phyloP scores from a whole-genome alignment of 495 filamentous ascomycete species.

The Barbatosphaeria neglecta region DNA sequence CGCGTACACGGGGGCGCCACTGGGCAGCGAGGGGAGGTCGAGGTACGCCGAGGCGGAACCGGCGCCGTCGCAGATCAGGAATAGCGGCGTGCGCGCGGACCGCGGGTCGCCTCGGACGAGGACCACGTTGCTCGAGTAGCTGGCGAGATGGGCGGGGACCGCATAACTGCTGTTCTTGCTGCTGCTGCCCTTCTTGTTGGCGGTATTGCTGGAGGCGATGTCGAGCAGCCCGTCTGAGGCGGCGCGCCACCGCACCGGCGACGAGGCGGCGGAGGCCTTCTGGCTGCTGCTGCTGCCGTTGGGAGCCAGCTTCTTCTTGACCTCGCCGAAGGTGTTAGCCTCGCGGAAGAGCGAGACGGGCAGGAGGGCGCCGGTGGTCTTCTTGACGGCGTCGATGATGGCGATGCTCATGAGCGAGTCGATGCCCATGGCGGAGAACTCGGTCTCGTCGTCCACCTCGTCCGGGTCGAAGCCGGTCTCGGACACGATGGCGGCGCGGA shows the following conservation, averaged over 20 bases:
- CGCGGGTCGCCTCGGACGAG: conserved; percentile 44
- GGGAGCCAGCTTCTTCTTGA: conserved; percentile 1
- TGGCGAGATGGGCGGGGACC: background rate
- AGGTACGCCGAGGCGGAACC: conserved; percentile 42
- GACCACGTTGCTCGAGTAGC: conserved; percentile 12
- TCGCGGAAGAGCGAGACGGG: conserved; percentile 13
- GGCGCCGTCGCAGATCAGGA: conserved; percentile 52
- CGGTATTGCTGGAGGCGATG: too few relatives aligned
- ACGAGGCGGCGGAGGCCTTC: too few relatives aligned
- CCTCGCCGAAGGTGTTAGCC: conserved; percentile 9
- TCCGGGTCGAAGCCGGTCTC: conserved; percentile 45
- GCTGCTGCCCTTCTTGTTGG: too few relatives aligned
- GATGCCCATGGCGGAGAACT: conserved; percentile 25
- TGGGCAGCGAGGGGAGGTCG: conserved; percentile 18
- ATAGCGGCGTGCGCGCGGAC: conserved; percentile 32
- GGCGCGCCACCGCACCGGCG: background rate
- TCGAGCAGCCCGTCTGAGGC: background rate
- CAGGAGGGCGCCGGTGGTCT: conserved; percentile 23
- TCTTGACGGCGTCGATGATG: conserved; percentile 26
- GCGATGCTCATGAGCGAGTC: conserved; percentile 33
- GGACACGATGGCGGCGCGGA: conserved; percentile 37
- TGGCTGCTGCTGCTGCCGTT: too few relatives aligned
- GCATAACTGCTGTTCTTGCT: too few relatives aligned
- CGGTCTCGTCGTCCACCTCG: conserved; percentile 29
- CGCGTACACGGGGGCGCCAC: conserved; percentile 27